These are phyloP conservation scores for Phytopythium helicoides DNA, from an alignment of 352 stramenopile species.

Conservation along the genomic window DNA sequence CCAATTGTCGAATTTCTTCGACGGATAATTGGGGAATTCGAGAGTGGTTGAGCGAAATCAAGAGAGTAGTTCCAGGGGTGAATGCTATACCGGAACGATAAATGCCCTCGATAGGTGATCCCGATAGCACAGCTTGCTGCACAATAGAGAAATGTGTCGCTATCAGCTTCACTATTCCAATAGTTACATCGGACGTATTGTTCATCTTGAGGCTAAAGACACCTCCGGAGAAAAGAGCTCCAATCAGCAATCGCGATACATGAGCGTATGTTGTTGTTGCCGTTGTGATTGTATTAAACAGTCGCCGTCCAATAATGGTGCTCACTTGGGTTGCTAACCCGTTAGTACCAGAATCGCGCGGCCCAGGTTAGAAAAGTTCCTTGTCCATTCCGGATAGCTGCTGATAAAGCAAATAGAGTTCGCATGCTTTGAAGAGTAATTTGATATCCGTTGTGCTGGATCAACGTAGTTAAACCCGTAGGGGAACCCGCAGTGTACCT, in stretches of 20 bases:
- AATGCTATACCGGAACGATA: conserved; percentile 18
- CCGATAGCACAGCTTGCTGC: conserved; percentile 15
- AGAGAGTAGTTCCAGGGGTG: conserved; percentile 29
- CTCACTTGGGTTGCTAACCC: conserved; percentile 42
- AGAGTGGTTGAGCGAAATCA: conserved; percentile 12
- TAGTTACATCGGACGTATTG: neutral
- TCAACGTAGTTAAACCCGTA: conserved; percentile 71
- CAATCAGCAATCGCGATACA: conserved; percentile 36
- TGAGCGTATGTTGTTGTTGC: conserved; percentile 18
- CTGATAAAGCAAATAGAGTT: conserved; percentile 49
- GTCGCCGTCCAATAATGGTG: conserved; percentile 36
- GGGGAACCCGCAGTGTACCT: conserved; percentile 35
- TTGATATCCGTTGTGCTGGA: conserved; percentile 13
- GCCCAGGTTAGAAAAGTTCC: conserved; percentile 21
- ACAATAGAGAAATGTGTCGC: conserved; percentile 15
- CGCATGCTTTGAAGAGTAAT: conserved; percentile 46
- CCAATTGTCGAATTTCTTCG: neutral
- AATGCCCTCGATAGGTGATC: no score
- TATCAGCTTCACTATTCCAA: conserved; percentile 24
- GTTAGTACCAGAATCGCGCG: conserved; percentile 26
- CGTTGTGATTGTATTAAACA: conserved; percentile 24
- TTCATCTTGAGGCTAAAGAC: conserved; percentile 33
- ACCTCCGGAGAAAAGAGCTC: conserved; percentile 36
- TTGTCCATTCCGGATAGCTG: conserved; percentile 37
- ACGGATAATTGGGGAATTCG: neutral